These are phyloP conservation scores for Spongospora subterranea DNA, from an alignment of 208 protist genomes.

Conservation along the genomic window DNA sequence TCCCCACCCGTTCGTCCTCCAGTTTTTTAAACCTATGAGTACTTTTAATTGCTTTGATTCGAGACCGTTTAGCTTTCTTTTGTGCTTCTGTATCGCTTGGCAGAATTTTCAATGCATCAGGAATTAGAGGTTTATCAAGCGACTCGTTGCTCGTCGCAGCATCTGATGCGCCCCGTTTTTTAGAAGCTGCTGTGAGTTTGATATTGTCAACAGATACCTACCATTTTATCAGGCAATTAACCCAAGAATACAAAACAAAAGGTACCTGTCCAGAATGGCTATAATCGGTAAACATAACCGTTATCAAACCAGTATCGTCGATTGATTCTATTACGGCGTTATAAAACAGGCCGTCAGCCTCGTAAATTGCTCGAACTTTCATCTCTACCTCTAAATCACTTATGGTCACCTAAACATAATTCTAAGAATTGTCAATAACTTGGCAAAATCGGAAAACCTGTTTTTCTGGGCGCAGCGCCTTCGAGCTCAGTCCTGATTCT, in stretches of 20 bases:
- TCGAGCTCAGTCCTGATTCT: slow-evolving; percentile 18
- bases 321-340: slow-evolving; percentile 32
- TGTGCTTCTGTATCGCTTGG: slow-evolving; percentile 34
- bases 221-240: neutral
- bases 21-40: slow-evolving; percentile 33
- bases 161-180: neutral
- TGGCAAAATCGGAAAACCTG: neutral
- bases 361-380: slow-evolving; percentile 7
- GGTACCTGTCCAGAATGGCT: slow-evolving; percentile 11
- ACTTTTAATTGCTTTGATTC: slow-evolving; percentile 51
- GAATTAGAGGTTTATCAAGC: slow-evolving; percentile 21
- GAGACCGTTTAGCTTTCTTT: slow-evolving; percentile 27
- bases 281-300: slow-evolving; percentile 15
- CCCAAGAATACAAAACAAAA: neutral
- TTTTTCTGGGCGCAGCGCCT: slow-evolving; percentile 14
- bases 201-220: neutral
- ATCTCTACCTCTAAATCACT: slow-evolving; percentile 11
- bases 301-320: neutral
- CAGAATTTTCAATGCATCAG: slow-evolving; percentile 53
- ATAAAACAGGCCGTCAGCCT: slow-evolving; percentile 48
- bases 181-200: neutral
- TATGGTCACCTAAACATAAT: neutral
- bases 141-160: neutral
- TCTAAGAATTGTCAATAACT: neutral
- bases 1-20: neutral